Evolutionary conservation across 169 alveolate species (phyloP), one percentile per base, ranked within the genome.

Genomic region (Theileria parva): DNA sequence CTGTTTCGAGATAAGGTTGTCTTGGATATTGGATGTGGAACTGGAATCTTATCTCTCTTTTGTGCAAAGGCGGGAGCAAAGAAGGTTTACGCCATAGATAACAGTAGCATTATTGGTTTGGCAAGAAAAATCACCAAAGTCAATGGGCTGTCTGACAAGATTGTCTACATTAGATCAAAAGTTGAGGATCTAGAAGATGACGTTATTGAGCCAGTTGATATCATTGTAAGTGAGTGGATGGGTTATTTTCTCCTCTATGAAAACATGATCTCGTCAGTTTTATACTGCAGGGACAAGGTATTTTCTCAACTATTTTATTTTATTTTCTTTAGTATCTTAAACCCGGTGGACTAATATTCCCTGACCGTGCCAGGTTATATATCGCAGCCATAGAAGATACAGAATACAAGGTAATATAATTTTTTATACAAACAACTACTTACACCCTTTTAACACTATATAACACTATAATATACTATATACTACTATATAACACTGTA

Each of bases 201-300:
- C 23, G 90, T 96, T 27, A 99, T 99, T 19, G 96, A 95, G 55
- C 88, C 95, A 68, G 99, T 98, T 5, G 99, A 98, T 84, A 97
- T 98, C 64, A 98, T 98, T 63, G 92, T 98, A 51, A 93, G 98
- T 28, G 99, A 98, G 86, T 98, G 99, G 99, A 97, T 98, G 99
- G 99, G 99, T 0, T 97, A 97, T 83, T 96, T 97, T 85, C 91
- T 97, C n/a, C 93, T 98, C 15, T 97, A 96, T 85, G 99, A 97
- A 88, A 92, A 96, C 71, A 98, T 97, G 99, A 92, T 97, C 15
- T 99, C 97, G 78, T 94, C 99, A 39, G 99, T 97, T 23, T 72
- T 97, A 55, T 96, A 77, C 89, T 98, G 99, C 64, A 95, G 99
- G 79, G 99, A 98, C 88, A 97, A 96, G 79, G 92, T 87, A 15